Conservation (phyloP, 2,329 filamentous ascomycete genomes). For the Akanthomyces muscarius region DNA sequence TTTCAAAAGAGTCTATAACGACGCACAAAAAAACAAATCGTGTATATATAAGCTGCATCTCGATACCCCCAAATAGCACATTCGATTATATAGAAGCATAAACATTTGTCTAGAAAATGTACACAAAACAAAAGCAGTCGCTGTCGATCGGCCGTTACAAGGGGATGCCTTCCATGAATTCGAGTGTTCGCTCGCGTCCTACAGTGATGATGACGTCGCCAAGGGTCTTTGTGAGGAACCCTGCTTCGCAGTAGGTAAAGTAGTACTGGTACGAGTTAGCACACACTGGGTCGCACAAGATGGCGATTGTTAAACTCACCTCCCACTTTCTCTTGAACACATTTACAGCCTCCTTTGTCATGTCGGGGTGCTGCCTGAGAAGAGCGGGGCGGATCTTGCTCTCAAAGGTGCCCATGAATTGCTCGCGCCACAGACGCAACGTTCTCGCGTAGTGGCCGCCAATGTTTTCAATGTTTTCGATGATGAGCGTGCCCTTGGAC, state of each 20-base stretch:
- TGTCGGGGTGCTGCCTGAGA: conserved; percentile 51
- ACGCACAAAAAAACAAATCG: not conserved
- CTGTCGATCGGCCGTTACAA: conserved; percentile 38
- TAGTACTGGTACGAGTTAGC: conserved; percentile 51
- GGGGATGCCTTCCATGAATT: conserved; percentile 68
- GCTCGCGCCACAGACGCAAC: conserved; percentile 63
- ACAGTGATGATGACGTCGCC: conserved; percentile 71
- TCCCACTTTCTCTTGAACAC: conserved; percentile 71
- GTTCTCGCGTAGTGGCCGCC: conserved; percentile 70
- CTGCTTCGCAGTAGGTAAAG: conserved; percentile 71
- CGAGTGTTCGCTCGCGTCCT: conserved; percentile 58
- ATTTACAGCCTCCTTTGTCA: conserved; percentile 59
- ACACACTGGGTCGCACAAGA: not conserved
- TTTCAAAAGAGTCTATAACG: not conserved
- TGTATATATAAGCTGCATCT: conserved; percentile 14
- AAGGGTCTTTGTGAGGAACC: conserved; percentile 66
- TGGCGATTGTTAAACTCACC: conserved; percentile 36
- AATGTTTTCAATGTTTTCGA: conserved; percentile 67
- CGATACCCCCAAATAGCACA: conserved; percentile 5
- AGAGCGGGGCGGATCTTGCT: conserved; percentile 57
- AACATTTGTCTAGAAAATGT: not conserved
- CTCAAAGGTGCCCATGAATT: conserved; percentile 61
- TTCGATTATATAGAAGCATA: not conserved
- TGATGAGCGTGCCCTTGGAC: conserved; percentile 58
- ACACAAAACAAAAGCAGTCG: not conserved